Conservation (phyloP, 2,329 filamentous ascomycete species). For the Uncinocarpus reesii region DNA sequence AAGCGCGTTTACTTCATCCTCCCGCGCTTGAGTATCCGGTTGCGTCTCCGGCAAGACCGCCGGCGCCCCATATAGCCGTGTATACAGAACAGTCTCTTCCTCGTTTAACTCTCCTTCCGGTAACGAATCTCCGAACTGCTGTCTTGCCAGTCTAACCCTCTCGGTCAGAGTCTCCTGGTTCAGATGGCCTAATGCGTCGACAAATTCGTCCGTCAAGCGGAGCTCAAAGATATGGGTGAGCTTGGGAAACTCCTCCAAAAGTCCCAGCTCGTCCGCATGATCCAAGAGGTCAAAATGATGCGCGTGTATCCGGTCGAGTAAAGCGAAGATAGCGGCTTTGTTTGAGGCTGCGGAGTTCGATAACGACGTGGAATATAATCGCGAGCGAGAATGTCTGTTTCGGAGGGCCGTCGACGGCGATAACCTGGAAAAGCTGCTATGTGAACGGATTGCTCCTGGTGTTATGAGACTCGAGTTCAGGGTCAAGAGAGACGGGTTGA, state of each 20-base stretch:
- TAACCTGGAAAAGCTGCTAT: slow-evolving; percentile 13
- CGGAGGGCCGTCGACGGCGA: neutral
- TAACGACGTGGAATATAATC: slow-evolving; percentile 2
- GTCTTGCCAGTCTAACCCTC: slow-evolving; percentile 57
- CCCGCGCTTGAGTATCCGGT: slow-evolving; percentile 24
- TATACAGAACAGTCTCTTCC: slow-evolving; percentile 65
- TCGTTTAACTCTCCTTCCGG: slow-evolving; percentile 59
- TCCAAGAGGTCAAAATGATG: slow-evolving; percentile 28
- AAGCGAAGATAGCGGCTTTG: slow-evolving; percentile 26
- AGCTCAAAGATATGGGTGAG: slow-evolving; percentile 21
- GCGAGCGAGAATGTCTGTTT: slow-evolving; percentile 5
- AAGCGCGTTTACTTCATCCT: slow-evolving; percentile 27
- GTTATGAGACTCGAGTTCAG: slow-evolving; percentile 17
- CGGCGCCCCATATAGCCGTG: slow-evolving; percentile 69
- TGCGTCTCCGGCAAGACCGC: slow-evolving; percentile 31
- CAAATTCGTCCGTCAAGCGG: slow-evolving; percentile 24
- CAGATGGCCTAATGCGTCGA: slow-evolving; percentile 24
- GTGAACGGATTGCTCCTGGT: neutral
- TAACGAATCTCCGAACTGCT: slow-evolving; percentile 65
- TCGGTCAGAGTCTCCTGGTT: slow-evolving; percentile 27
- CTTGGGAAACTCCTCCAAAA: slow-evolving; percentile 23
- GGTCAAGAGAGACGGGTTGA: slow-evolving; percentile 14
- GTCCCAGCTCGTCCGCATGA: slow-evolving; percentile 28
- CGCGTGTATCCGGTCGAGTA: slow-evolving; percentile 32
- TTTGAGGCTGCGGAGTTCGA: slow-evolving; percentile 12